These are phyloP conservation scores for Phytophthora cactorum DNA, from an alignment of 352 stramenopile species.

Conservation along the genomic window DNA sequence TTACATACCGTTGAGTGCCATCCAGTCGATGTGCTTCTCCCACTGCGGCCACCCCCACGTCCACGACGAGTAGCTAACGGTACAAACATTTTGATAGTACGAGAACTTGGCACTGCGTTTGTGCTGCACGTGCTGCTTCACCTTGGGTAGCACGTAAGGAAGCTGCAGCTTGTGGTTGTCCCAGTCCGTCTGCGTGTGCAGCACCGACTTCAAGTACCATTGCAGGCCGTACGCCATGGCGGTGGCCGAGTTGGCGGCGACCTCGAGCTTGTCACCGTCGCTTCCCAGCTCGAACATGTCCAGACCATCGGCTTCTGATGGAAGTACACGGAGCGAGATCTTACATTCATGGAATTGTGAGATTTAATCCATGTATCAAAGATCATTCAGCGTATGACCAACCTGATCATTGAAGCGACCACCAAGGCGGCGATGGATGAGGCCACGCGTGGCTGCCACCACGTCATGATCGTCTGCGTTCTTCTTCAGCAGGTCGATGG, in stretches of 20 bases:
- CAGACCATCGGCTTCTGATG: conserved; percentile 42
- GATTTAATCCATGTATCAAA: conserved; percentile 10
- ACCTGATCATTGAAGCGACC: conserved; percentile 72
- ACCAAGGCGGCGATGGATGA: conserved; percentile 67
- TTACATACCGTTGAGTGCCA: conserved; percentile 85
- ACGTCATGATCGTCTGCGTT: conserved; percentile 46
- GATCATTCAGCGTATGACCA: neutral
- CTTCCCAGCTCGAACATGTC: conserved; percentile 72
- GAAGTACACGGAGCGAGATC: conserved; percentile 62
- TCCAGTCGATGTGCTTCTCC: conserved; percentile 93
- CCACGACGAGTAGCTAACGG: conserved; percentile 91
- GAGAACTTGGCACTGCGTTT: conserved; percentile 78
- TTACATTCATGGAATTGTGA: conserved; percentile 17
- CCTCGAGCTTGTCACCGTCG: conserved; percentile 54
- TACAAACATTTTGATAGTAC: conserved; percentile 95
- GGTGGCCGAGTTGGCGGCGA: conserved; percentile 60
- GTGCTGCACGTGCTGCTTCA: conserved; percentile 42
- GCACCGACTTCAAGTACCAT: conserved; percentile 76
- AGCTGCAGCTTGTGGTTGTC: conserved; percentile 78
- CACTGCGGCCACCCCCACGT: conserved; percentile 89
- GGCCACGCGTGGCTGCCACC: conserved; percentile 49
- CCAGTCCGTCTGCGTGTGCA: conserved; percentile 85
- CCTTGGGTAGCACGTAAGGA: conserved; percentile 52
- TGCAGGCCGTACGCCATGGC: conserved; percentile 77
- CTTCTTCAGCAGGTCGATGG: conserved; percentile 23